Percentiles rank a stretch among this genome's conserved stretches.
Conservation (phyloP, 768 basidiomycete genomes). For the Sistotremastrum niveocremeum region DNA sequence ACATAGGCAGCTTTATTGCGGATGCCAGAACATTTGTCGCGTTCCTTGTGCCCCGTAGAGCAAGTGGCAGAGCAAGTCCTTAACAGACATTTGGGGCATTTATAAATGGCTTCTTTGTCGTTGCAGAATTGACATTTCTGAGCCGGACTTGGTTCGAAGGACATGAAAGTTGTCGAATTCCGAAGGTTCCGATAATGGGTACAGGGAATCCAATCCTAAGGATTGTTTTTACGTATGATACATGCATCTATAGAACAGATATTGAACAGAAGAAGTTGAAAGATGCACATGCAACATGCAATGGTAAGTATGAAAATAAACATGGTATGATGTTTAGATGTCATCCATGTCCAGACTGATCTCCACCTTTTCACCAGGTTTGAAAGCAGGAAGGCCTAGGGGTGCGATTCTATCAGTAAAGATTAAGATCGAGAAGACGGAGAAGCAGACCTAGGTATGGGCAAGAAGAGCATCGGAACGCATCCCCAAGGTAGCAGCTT, state of each 20-base stretch:
- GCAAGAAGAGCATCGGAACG: slow-evolving; percentile 91
- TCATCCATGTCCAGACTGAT: slow-evolving; percentile 85
- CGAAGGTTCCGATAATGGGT: not conserved
- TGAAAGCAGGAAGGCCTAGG: slow-evolving; percentile 92
- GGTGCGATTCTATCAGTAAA: slow-evolving; percentile 5
- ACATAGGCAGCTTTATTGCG: slow-evolving; percentile 64
- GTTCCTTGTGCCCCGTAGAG: slow-evolving; percentile 51
- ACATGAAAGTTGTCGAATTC: slow-evolving; percentile 6
- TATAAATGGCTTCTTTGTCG: slow-evolving; percentile 43
- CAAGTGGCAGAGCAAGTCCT: slow-evolving; percentile 65
- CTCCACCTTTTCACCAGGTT: slow-evolving; percentile 96
- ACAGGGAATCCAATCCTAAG: not conserved
- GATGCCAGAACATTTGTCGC: slow-evolving; percentile 50
- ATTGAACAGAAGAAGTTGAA: no score
- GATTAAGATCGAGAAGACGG: slow-evolving; percentile 3
- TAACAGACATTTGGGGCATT: slow-evolving; percentile 62
- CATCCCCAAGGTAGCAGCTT: slow-evolving; percentile 94
- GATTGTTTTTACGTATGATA: no score
- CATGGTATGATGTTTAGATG: slow-evolving; percentile 30
- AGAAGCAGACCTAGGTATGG: slow-evolving; percentile 75
- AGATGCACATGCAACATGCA: no score
- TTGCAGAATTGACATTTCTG: slow-evolving; percentile 38
- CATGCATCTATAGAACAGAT: no score
- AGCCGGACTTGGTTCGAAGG: slow-evolving; percentile 10
- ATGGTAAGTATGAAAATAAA: no score